Evolutionary conservation across 352 stramenopile genomes (phyloP).

Genomic region (Hyaloperonospora arabidopsidis): DNA sequence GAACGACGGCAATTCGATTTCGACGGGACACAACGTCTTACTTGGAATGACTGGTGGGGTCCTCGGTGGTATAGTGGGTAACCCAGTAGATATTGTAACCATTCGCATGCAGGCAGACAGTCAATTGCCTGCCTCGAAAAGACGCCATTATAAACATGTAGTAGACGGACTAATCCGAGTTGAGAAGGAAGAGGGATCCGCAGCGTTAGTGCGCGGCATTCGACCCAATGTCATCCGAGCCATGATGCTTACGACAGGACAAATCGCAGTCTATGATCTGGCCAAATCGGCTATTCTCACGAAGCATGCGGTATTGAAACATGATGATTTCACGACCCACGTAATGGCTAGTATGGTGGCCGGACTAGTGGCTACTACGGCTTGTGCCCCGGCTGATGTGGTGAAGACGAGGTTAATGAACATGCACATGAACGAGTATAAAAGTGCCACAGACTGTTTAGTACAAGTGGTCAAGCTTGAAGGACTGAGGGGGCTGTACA

Average conservation of each 20-base stretch:
- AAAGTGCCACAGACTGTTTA: constrained; percentile 74
- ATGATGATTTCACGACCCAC: constrained; percentile 69
- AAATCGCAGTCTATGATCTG: constrained; percentile 79
- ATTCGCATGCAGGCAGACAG: constrained; percentile 80
- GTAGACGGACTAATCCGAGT: constrained; percentile 63
- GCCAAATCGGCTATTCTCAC: constrained; percentile 53
- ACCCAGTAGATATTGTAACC: constrained; percentile 76
- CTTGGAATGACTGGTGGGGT: constrained; percentile 67
- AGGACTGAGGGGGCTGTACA: constrained; percentile 70
- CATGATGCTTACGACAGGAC: constrained; percentile 74
- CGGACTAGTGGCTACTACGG: constrained; percentile 67
- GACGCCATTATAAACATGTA: constrained; percentile 77
- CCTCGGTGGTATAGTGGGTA: constrained; percentile 59
- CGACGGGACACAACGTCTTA: constrained; percentile 55
- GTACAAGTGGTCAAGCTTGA: constrained; percentile 70
- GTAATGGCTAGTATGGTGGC: constrained; percentile 70
- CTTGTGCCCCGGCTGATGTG: constrained; percentile 69
- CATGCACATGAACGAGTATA: constrained; percentile 75
- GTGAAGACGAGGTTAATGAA: constrained; percentile 83
- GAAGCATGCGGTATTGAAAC: constrained; percentile 32
- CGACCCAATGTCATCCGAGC: constrained; percentile 79
- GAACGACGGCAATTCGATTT: constrained; percentile 59
- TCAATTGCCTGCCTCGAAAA: constrained; percentile 43
- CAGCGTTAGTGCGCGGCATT: constrained; percentile 58
- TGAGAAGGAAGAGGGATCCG: constrained; percentile 51